Base-by-base conservation (phyloP, 257 asterid genomes). In the Penstemon eatonii region DNA sequence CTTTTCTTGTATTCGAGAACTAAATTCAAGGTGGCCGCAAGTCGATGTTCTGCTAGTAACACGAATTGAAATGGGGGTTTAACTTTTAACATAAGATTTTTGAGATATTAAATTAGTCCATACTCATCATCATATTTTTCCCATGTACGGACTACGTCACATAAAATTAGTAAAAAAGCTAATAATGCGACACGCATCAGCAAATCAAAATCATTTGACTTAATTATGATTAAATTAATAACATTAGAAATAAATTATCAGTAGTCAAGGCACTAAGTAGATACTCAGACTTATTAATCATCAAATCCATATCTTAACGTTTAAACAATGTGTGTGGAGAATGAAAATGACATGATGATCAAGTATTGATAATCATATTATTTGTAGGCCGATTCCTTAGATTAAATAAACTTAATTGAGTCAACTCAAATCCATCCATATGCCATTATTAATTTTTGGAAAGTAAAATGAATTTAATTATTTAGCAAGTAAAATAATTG, bases 381-480 rank as follows among this genome's bases (percentile, higher is more conserved):
- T 43, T 33, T 39, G 13, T 43, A 52, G 33, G 63, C 33, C 52
- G 70, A 73, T 79, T 70, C 79, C 67, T 15, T 33, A 7, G 56
- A 65, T 69, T 60, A 75, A 55, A 50, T 57, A 13, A 19, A 13
- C 56, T 3, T 64, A 49, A 56, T 68, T 62, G 72, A 76, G 89
- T 86, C 89, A 84, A 84, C 79, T 72, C 54, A 75, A 86, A 83
- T 83, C 78, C 75, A 39, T 51, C 68, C 76, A 67, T 56, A 67
- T 58, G 52, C 57, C 42, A 50, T 39, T 39, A 68, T 41, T 11
- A 40, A 67, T 67, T 77, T 33, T 15, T 13, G 39, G 11, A n/a
- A 36, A 15, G 38, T 10, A 46, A 40, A 42, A 52, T 58, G 61
- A 38, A 37, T 13, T 39, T 3, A 56, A 44, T 18, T 0, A 18